Base-by-base conservation (phyloP, 2,329 filamentous ascomycete species). In the Fusarium ramigenum region DNA sequence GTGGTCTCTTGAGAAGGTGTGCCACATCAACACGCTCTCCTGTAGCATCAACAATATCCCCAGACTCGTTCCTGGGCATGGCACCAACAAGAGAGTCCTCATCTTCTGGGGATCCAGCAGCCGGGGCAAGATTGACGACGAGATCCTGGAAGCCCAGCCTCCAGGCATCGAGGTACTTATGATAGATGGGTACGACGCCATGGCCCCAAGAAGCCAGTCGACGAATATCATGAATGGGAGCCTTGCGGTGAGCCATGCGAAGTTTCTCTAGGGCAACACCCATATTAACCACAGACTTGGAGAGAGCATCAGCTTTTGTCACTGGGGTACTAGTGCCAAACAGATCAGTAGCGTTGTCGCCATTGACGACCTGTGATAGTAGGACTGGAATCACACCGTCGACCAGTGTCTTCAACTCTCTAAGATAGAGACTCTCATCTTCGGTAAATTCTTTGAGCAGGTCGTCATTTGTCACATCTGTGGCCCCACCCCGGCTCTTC, bases 371-470 rank as follows among this genome's bases (percentile, higher is more conserved):
- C 73, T 95, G 94, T 15, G 92, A 94, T 58, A 99, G 85, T 4
- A 99, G 87, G 5, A 98, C 96, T 0, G 96, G 96, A 63, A 99
- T 93, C 28, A 99, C 96, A 63, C 96, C 96, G 77, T 97, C 95
- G 12, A 98, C 95, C 37, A 99, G 84, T 1, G 96, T 98, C 79
- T 95, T 94, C 37, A 99, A 87, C 82, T 99, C 96, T 61, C 95
- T 90, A 82, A 93, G 92, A 79, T 98, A 99, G 75, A 96, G 93
- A 49, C 89, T 85, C 82, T 99, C 96, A 76, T 98, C 96, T 9
- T 92, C 89, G 16, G 89, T 86, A 71, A 99, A 91, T 78, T 97
- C 95, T 59, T 88, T 87, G 80, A 98, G 88, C 25, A 98, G 85
- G 72, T 96, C 94, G 28, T 89, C 86, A 16, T 94, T 86, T 2